Conservation (phyloP, 2,329 filamentous ascomycete species). For the Penicillium sp. region DNA sequence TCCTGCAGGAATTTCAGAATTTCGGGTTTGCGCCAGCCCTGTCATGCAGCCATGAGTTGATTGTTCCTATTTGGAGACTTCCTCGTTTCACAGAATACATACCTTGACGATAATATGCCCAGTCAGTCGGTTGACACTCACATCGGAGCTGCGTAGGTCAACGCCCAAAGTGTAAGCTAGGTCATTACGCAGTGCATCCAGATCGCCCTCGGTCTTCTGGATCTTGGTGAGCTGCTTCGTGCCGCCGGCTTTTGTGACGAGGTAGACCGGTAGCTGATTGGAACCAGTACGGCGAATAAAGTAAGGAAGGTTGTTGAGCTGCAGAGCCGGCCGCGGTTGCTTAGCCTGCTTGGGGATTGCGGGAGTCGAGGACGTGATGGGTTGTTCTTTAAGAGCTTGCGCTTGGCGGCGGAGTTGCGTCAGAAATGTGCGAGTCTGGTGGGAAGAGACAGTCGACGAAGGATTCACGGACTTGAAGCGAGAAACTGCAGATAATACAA, state of each 20-base stretch:
- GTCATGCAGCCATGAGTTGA: slow-evolving; percentile 14
- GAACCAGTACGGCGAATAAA: slow-evolving; percentile 68
- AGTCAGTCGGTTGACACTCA: slow-evolving; percentile 59
- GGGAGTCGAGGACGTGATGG: slow-evolving; percentile 33
- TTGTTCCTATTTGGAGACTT: neutral
- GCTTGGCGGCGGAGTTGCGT: slow-evolving; percentile 38
- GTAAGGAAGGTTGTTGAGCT: slow-evolving; percentile 58
- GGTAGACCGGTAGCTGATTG: slow-evolving; percentile 74
- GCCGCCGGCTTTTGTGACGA: slow-evolving; percentile 68
- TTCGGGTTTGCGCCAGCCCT: slow-evolving; percentile 53
- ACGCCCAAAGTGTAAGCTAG: slow-evolving; percentile 60
- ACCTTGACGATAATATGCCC: slow-evolving; percentile 74
- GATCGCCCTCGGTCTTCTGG: slow-evolving; percentile 75
- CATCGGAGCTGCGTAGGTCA: slow-evolving; percentile 40
- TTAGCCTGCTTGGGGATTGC: slow-evolving; percentile 18
- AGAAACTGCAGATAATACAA: slow-evolving; percentile 16
- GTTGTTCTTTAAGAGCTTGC: slow-evolving; percentile 33
- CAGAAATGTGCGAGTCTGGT: slow-evolving; percentile 39
- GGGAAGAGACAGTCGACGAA: slow-evolving; percentile 16
- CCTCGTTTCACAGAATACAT: slow-evolving; percentile 10
- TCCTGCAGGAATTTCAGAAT: slow-evolving; percentile 50
- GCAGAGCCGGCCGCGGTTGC: slow-evolving; percentile 21
- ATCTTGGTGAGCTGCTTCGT: slow-evolving; percentile 71
- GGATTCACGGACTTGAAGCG: slow-evolving; percentile 21
- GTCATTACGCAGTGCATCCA: slow-evolving; percentile 61